phyloP scores from a whole-genome alignment of 1,284 basidiomycete species.

The Heterobasidion occidentale region DNA sequence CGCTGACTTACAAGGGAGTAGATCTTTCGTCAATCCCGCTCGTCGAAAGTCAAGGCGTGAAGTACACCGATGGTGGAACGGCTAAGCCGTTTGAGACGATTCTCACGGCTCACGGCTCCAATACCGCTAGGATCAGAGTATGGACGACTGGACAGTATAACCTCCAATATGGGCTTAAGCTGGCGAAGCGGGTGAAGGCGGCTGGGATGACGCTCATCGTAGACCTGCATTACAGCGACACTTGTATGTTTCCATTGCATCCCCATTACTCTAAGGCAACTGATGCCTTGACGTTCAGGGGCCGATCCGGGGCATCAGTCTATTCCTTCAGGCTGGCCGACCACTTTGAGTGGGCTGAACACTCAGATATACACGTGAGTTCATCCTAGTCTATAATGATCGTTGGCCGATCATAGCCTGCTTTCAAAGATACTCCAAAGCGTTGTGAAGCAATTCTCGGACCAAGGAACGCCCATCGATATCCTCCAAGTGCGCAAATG shows the following conservation, averaged over 20 bases:
- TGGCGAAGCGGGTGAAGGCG: slow-evolving; percentile 48
- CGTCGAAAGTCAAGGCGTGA: slow-evolving; percentile 41
- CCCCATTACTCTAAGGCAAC: not conserved
- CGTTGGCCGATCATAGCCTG: not conserved
- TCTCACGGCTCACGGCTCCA: slow-evolving; percentile 43
- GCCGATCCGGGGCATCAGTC: slow-evolving; percentile 55
- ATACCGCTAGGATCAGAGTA: slow-evolving; percentile 49
- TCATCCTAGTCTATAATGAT: not conserved
- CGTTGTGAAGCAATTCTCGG: slow-evolving; percentile 40
- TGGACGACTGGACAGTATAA: slow-evolving; percentile 57
- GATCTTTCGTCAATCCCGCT: slow-evolving; percentile 53
- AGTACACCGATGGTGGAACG: slow-evolving; percentile 38
- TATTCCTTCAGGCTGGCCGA: slow-evolving; percentile 54
- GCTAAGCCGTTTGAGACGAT: slow-evolving; percentile 45
- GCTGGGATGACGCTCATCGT: slow-evolving; percentile 51
- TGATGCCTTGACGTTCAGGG: slow-evolving; percentile 27
- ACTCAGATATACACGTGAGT: slow-evolving; percentile 46
- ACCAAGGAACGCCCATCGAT: slow-evolving; percentile 46
- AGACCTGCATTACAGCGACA: slow-evolving; percentile 60
- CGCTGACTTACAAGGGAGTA: slow-evolving; percentile 45
- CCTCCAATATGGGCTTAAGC: slow-evolving; percentile 41
- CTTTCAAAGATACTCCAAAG: slow-evolving; percentile 38
- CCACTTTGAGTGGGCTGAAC: slow-evolving; percentile 38
- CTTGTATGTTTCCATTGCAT: slow-evolving; percentile 29
- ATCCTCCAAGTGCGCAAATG: slow-evolving; percentile 34